Conservation (phyloP, 2,329 filamentous ascomycete species). For the Parascedosporium putredinis region DNA sequence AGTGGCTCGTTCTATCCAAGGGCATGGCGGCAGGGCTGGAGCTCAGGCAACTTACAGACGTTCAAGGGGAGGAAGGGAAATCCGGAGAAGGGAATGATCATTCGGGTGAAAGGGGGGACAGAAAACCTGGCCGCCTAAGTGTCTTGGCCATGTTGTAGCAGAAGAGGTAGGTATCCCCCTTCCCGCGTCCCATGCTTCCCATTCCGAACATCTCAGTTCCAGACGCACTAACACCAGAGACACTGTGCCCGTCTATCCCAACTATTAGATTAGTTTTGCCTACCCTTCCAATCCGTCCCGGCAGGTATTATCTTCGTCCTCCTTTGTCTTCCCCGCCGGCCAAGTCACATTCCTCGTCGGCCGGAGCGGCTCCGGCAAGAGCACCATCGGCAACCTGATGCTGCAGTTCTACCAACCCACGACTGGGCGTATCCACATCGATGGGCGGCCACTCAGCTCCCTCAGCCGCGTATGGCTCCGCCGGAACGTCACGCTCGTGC, state of each 20-base stretch:
- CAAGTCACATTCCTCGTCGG: slow-evolving; percentile 75
- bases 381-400: slow-evolving; percentile 72
- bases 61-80: background rate
- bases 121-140: slow-evolving; percentile 26
- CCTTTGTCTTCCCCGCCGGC: slow-evolving; percentile 61
- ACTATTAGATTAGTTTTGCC: slow-evolving; percentile 68
- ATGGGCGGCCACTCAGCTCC: slow-evolving; percentile 49
- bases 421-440: slow-evolving; percentile 57
- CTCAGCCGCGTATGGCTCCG: slow-evolving; percentile 65
- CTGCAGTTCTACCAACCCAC: slow-evolving; percentile 64
- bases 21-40: slow-evolving; percentile 62
- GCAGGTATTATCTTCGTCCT: slow-evolving; percentile 48
- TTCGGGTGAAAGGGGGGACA: slow-evolving; percentile 17
- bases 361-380: slow-evolving; percentile 84
- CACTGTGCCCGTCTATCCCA: too few relatives aligned
- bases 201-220: too few relatives aligned
- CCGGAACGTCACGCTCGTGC: slow-evolving; percentile 66
- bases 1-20: slow-evolving; percentile 68
- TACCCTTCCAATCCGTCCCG: slow-evolving; percentile 63
- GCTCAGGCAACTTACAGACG: slow-evolving; percentile 13
- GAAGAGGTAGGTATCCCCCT: slow-evolving; percentile 43
- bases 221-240: too few relatives aligned
- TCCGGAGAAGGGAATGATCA: background rate
- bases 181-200: too few relatives aligned
- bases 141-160: slow-evolving; percentile 59